Conservation (phyloP, 1,139 yeast species). For the Hemisphaericaspora xylanilytica region DNA sequence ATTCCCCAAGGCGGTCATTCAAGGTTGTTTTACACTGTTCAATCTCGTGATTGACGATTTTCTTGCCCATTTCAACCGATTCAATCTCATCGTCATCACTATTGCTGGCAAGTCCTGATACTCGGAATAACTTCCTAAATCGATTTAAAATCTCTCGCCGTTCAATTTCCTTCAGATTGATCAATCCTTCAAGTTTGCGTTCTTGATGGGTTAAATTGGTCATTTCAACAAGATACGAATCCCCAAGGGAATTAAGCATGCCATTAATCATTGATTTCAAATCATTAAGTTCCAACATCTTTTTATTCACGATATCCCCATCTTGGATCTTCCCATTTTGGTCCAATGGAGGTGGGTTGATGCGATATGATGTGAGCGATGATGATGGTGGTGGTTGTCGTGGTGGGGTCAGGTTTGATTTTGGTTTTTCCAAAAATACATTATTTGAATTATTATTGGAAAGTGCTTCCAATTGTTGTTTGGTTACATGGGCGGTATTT, state of each 20-base stretch:
- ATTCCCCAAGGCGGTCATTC: conserved; percentile 33
- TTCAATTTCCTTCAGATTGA: conserved; percentile 14
- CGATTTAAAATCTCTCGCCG: conserved; percentile 7
- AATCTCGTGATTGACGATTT: conserved; percentile 22
- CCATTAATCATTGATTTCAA: conserved; percentile 37
- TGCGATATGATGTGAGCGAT: too few relatives aligned
- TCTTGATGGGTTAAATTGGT: conserved; percentile 21
- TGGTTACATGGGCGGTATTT: conserved; percentile 25
- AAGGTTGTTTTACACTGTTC: conserved; percentile 28
- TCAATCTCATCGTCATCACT: conserved; percentile 27
- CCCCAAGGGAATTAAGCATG: conserved; percentile 46
- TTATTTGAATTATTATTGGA: conserved; percentile 44
- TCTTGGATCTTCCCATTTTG: conserved; percentile 28
- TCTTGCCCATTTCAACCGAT: conserved; percentile 30
- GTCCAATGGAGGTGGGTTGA: too few relatives aligned
- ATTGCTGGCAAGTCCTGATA: conserved; percentile 12
- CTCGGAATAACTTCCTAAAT: conserved; percentile 10
- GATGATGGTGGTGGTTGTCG: too few relatives aligned
- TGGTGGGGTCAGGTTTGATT: conserved; percentile 27
- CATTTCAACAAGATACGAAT: conserved; percentile 33
- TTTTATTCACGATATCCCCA: conserved; percentile 6
- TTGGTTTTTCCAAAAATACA: conserved; percentile 33
- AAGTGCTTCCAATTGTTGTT: conserved; percentile 32
- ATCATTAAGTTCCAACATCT: conserved; percentile 30
- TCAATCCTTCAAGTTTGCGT: conserved; percentile 18